phyloP scores from a whole-genome alignment of 768 basidiomycete genomes.

The Lactarius vividus region DNA sequence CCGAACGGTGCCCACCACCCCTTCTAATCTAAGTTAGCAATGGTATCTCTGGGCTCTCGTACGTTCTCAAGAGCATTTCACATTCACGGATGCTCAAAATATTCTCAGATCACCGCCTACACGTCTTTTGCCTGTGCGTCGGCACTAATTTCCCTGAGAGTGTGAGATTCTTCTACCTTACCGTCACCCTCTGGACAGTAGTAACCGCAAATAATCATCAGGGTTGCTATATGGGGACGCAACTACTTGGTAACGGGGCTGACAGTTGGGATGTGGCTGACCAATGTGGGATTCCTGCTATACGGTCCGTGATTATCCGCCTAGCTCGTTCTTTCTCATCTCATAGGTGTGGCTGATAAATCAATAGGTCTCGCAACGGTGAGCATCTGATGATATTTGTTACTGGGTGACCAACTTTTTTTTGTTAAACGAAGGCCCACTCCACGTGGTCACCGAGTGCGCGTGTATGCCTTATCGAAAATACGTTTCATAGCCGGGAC shows the following conservation, averaged over 20 bases:
- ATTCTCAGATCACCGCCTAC: background rate
- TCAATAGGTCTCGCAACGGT: conserved; percentile 8
- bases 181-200: background rate
- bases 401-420: background rate
- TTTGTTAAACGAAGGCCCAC: background rate
- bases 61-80: background rate
- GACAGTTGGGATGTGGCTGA: conserved; percentile 2
- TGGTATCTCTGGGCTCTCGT: conserved; percentile 11
- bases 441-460: background rate
- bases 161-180: background rate
- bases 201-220: background rate
- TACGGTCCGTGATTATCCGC: conserved; percentile 4
- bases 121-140: conserved; percentile 10
- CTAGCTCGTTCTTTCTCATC: background rate
- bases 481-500: background rate
- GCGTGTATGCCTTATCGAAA: background rate
- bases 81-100: background rate
- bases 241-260: background rate
- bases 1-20: background rate
- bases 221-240: conserved; percentile 7
- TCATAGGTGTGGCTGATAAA: background rate
- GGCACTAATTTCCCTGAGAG: conserved; percentile 13
- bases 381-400: background rate
- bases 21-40: background rate
- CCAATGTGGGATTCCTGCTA: conserved; percentile 13